Conservation (phyloP, 345 rosid genomes). For the Durio zibethinus region DNA sequence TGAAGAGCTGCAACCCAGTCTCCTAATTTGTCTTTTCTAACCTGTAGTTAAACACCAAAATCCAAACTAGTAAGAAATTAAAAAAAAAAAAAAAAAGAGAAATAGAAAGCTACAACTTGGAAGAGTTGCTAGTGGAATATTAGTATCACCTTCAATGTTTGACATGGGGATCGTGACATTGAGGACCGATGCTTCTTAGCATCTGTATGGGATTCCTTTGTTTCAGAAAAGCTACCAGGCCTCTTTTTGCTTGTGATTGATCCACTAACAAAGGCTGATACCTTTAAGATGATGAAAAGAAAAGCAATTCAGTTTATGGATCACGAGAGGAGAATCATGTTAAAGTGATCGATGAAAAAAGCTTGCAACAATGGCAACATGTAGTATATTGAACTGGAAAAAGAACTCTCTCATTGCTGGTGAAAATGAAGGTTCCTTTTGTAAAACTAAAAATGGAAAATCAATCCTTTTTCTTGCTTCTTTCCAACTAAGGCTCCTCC, state of each 20-base stretch:
- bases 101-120: neutral
- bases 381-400: neutral
- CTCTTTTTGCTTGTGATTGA: constrained; percentile 15
- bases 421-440: neutral
- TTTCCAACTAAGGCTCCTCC: neutral
- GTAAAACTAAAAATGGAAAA: neutral
- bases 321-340: neutral
- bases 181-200: constrained; percentile 25
- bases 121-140: neutral
- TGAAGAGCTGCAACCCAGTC: constrained; percentile 69
- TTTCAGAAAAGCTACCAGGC: constrained; percentile 10
- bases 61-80: neutral
- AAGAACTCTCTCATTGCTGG: neutral
- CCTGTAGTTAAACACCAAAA: neutral
- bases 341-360: neutral
- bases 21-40: constrained; percentile 14
- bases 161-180: constrained; percentile 27
- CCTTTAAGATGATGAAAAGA: neutral
- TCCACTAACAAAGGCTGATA: constrained; percentile 10
- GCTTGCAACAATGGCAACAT: neutral
- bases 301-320: neutral
- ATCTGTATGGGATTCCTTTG: constrained; percentile 18
- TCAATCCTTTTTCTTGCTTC: neutral
- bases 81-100: too few species aligned
- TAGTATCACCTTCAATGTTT: constrained; percentile 14